Evolutionary conservation across 192 early-diverging fungal genomes (phyloP).

Genomic region (Backusella circina): DNA sequence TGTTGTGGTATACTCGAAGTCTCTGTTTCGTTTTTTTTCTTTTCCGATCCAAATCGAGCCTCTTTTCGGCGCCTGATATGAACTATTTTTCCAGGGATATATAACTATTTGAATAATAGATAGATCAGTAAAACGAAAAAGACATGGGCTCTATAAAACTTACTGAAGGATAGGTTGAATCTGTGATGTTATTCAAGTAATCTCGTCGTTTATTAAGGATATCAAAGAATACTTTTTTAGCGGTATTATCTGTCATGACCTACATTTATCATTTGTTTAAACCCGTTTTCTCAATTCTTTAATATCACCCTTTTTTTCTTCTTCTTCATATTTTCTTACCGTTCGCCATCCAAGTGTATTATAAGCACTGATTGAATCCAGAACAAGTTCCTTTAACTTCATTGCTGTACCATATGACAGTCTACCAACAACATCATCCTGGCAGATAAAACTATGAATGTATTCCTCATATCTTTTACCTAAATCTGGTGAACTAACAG

Average conservation of each 20-base stretch:
- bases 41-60: background rate
- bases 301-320: background rate
- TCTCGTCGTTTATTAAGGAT: slow-evolving; percentile 21
- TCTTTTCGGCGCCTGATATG: slow-evolving; percentile 10
- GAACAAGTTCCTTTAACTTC: slow-evolving; percentile 57
- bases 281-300: background rate
- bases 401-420: slow-evolving; percentile 64
- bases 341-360: slow-evolving; percentile 21
- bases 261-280: background rate
- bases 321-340: background rate
- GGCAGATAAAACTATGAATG: slow-evolving; percentile 55
- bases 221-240: slow-evolving; percentile 21
- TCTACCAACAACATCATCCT: slow-evolving; percentile 60
- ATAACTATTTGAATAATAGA: slow-evolving; percentile 12
- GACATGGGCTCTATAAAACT: too few relatives aligned
- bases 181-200: slow-evolving; percentile 8
- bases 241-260: slow-evolving; percentile 20
- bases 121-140: too few relatives aligned
- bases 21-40: background rate
- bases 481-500: slow-evolving; percentile 45
- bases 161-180: slow-evolving; percentile 21
- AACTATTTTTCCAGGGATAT: slow-evolving; percentile 32
- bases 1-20: background rate
- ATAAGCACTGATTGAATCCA: slow-evolving; percentile 40
- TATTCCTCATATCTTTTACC: slow-evolving; percentile 43